phyloP scores from a whole-genome alignment of 108 stramenopile species.

The Parietichytrium sp. region DNA sequence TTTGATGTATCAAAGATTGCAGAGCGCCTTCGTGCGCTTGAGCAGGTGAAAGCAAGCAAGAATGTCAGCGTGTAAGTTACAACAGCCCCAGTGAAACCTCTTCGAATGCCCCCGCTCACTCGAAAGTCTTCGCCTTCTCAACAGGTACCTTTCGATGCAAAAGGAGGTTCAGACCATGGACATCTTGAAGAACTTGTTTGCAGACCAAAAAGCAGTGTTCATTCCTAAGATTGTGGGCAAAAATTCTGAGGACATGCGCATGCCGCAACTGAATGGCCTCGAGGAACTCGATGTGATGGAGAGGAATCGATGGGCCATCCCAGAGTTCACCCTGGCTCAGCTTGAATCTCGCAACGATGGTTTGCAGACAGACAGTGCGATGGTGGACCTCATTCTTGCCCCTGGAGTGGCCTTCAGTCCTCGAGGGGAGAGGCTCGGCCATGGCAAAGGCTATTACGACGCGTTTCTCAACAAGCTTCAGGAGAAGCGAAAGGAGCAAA shows the following conservation, averaged over 20 bases:
- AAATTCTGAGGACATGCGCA: conserved; percentile 30
- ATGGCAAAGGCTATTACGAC: conserved; percentile 34
- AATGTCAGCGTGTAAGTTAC: no score
- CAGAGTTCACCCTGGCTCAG: not conserved
- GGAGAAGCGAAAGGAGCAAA: not conserved
- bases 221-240: not conserved
- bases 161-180: conserved; percentile 12
- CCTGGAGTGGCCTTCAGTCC: conserved; percentile 26
- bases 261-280: not conserved
- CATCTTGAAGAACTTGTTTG: not conserved
- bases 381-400: not conserved
- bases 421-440: not conserved
- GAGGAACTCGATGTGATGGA: not conserved
- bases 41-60: no score
- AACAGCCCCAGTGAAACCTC: no score
- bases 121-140: no score
- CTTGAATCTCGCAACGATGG: not conserved
- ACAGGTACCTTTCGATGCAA: not conserved
- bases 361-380: not conserved
- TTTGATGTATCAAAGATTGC: no score
- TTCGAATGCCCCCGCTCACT: no score
- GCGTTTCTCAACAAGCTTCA: conserved; percentile 29
- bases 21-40: no score
- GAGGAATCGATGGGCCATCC: not conserved
- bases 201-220: not conserved